Conservation (phyloP, 2,329 filamentous ascomycete species). For the Aureobasidium sp. region DNA sequence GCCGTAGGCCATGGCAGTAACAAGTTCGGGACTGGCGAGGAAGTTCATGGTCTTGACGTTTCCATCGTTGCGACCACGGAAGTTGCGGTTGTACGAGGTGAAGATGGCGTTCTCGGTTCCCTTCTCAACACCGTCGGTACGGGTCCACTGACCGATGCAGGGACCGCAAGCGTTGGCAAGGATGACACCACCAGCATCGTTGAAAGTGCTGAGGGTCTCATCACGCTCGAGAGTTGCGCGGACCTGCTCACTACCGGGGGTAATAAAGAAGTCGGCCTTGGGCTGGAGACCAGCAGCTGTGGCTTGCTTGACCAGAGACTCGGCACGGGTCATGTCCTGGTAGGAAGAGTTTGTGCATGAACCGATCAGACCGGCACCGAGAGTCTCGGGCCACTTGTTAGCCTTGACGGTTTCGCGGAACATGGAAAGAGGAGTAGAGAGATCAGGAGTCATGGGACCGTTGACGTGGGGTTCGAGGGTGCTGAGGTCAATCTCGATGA, state of each 20-base stretch:
- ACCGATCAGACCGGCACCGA: slow-evolving; percentile 90
- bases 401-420: slow-evolving; percentile 80
- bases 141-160: slow-evolving; percentile 92
- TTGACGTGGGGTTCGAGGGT: slow-evolving; percentile 93
- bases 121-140: slow-evolving; percentile 77
- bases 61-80: slow-evolving; percentile 92
- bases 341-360: slow-evolving; percentile 99
- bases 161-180: slow-evolving; percentile 87
- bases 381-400: slow-evolving; percentile 83
- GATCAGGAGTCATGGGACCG: slow-evolving; percentile 90
- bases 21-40: slow-evolving; percentile 89
- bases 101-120: slow-evolving; percentile 90
- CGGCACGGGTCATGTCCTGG: slow-evolving; percentile 94
- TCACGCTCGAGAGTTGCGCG: slow-evolving; percentile 88
- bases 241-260: slow-evolving; percentile 94
- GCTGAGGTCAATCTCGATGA: slow-evolving; percentile 85
- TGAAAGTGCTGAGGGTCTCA: slow-evolving; percentile 77
- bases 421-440: slow-evolving; percentile 83
- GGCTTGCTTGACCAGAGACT: slow-evolving; percentile 88
- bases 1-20: slow-evolving; percentile 91
- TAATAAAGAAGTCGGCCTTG: slow-evolving; percentile 88
- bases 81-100: slow-evolving; percentile 97
- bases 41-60: slow-evolving; percentile 99
- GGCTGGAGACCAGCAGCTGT: slow-evolving; percentile 83
- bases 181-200: slow-evolving; percentile 76